Evolutionary conservation across 2,329 filamentous ascomycete genomes (phyloP), one percentile per base, ranked within the genome.

Genomic region (Colletotrichum incanum): DNA sequence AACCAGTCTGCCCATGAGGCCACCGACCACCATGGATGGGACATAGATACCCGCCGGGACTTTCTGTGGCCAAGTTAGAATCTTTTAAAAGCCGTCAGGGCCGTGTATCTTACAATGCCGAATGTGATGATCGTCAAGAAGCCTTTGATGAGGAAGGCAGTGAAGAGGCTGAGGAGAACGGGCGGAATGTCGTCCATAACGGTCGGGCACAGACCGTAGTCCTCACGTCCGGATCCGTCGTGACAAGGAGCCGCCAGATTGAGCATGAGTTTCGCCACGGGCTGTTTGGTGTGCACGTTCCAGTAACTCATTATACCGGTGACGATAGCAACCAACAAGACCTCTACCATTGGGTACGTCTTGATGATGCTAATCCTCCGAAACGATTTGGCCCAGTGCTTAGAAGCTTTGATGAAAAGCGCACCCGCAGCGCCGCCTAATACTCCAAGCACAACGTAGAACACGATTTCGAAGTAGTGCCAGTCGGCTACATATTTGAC

Each of bases 21-120:
- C 96, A 75, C 96, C 96, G 23, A 98, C 94, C 37, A 98, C 96
- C 96, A 99, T 99, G 77, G 96, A 98, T 3, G 96, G 96, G 1
- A 99, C 95, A 77, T 99, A 99, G 76, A 99, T 98, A 74, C 96
- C 96, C 1, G 96, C 95, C 12, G 96, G 96, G 0, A 98, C 92
- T 87, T 98, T 98, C 87, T 90, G 79, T 60, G 16, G 1, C 2
- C 6, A 28, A n/a, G 69, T 80, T 61, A 79, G 77, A 28, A 20
- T 58, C 26, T 47, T 50, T 7, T 11, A 18, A 3, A 43, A 14
- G 28, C 26, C 37, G 11, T 37, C 12, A 31, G 39, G 45, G 26
- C 4, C 23, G 14, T 20, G 9, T 26, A 43, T 86, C 89, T 82
- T 82, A 90, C 88, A 76, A 98, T 95, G 34, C 96, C 96, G 82